Evolutionary conservation across 176 grass and related monocot species (phyloP).

Genomic region (Musa schizocarpa): DNA sequence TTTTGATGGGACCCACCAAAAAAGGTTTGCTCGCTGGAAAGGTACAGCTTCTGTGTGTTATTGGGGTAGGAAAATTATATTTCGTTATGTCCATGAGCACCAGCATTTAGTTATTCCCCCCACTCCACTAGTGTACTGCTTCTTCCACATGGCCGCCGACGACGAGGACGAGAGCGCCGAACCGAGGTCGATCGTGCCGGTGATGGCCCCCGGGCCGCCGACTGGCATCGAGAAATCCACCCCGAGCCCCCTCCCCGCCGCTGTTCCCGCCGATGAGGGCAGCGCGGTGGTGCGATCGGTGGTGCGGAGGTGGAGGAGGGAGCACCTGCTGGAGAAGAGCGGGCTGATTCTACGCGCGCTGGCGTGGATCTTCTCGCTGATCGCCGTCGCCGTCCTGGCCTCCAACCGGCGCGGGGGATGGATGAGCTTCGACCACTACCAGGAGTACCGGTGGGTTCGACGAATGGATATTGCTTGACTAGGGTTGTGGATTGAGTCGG

Average conservation of each 20-base stretch:
- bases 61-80: too few relatives aligned
- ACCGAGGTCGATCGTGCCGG: slow-evolving; percentile 1
- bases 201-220: background rate
- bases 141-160: background rate
- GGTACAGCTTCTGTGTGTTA: background rate
- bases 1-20: too few relatives aligned
- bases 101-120: background rate
- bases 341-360: slow-evolving; percentile 31
- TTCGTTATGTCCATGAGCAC: background rate
- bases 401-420: slow-evolving; percentile 52
- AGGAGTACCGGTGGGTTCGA: slow-evolving; percentile 39
- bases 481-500: background rate
- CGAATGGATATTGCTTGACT: background rate
- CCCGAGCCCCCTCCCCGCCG: background rate
- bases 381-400: slow-evolving; percentile 59
- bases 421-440: slow-evolving; percentile 45
- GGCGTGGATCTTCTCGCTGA: slow-evolving; percentile 48
- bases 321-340: slow-evolving; percentile 20
- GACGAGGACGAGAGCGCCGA: background rate
- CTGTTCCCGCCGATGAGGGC: background rate
- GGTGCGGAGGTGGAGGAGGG: slow-evolving; percentile 44
- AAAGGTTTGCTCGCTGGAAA: too few relatives aligned
- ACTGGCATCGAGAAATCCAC: background rate
- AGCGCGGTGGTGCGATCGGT: slow-evolving; percentile 20
- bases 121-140: background rate